Base-by-base conservation (phyloP, 2,329 filamentous ascomycete genomes). In the Beauveria bassiana region DNA sequence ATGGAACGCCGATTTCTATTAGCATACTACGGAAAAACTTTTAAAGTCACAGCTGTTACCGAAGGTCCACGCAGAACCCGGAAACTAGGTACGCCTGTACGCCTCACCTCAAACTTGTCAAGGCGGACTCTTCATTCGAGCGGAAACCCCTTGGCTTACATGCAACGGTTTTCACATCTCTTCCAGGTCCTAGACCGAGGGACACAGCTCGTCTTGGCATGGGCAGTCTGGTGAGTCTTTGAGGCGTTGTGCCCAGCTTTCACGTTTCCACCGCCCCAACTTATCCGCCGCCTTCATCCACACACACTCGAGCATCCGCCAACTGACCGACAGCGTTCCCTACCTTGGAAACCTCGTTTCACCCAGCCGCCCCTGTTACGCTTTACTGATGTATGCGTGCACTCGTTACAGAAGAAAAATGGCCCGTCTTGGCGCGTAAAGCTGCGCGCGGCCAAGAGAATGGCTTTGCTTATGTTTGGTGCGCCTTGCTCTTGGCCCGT, bases 131-230 rank as follows among this genome's bases (percentile, higher is more conserved):
- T 40, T 43, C 34, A 22, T n/a, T 28, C 14, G 34, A n/a, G 12
- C 12, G 12, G 40, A 10, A 31, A 43, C 46, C 46, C 16, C 43
- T 40, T 51, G 22, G 22, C 24, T 16, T 34, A 34, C 38, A 14
- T 40, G 4, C 31, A 20, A 10, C 34, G 28, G 10, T 22, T 24
- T 18, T 40, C 52, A 28, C 46, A 16, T 12, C 40, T 43, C 31
- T 51, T 20, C 56, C 56, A 20, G 31, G 47, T 53, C 28, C 47
- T 59, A 53, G 57, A 59, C 57, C 57, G 49, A 59, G 53, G 49
- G 20, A 14, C 18, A 59, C 57, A 59, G 57, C 47, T 59, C 38
- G 38, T 46, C 57, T 59, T 59, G 57, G 57, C 57, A 34, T 28
- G 20, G 24, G 20, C 28, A 40, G 49, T 26, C 47, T 57, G 28